Base-by-base conservation (phyloP, 2,329 filamentous ascomycete genomes). In the Fusarium chuoi region DNA sequence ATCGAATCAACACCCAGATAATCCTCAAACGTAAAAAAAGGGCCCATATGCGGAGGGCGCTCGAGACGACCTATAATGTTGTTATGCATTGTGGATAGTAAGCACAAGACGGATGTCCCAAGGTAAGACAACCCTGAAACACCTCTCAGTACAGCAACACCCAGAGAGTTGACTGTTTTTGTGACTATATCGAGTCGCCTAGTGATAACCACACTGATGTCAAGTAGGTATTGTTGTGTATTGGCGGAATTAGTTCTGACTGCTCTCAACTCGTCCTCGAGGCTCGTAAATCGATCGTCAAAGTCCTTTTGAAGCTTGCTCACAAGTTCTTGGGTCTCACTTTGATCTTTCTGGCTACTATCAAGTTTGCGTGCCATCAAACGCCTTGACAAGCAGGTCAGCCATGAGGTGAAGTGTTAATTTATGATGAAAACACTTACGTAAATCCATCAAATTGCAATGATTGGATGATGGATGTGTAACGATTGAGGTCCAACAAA, bases 171-270 rank as follows among this genome's bases (percentile, higher is more conserved):
- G 5, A 49, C 46, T 5, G 22, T 33, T 33, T 49, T 11, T 7
- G 46, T n/a, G 22, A 49, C 4, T 0, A 14, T 5, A 0, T 49
- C 28, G 0, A 49, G 46, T 7, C 46, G 46, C 5, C 15, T 49
- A 3, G 46, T n/a, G 3, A 49, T 2, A 3, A 18, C 0, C 7
- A n/a, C 18, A 0, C 46, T 11, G 0, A 49, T 3, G 0, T 33
- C 22, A n/a, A 49, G 0, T 7, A 49, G 5, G 1, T 1, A 4
- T n/a, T 49, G 46, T 3, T 49, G 46, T 3, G 5, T 49, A 1
- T 33, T 14, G 0, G 0, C 28, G 5, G 46, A 49, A 0, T 5
- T 49, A 3, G 28, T 1, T 49, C 1, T 49, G 4, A 2, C 22
- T 13, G 46, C 3, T 49, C 28, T 33, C 3, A 49, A 15, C 0